Conservation (phyloP, 2,329 filamentous ascomycete species). For the Dothideomycetes sp. region DNA sequence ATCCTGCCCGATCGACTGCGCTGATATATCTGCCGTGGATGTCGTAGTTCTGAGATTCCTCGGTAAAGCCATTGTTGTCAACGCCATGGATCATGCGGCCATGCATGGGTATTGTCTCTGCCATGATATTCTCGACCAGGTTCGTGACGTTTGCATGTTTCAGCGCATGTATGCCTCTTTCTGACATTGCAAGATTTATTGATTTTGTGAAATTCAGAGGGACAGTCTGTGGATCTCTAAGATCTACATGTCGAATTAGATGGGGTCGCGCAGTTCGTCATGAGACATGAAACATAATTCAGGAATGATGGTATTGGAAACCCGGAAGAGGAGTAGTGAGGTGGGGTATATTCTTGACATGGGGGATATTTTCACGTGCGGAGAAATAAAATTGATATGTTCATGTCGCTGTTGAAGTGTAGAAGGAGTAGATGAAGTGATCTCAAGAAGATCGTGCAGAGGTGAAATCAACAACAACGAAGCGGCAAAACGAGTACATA, state of each 20-base stretch:
- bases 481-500: too few relatives aligned
- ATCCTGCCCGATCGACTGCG: slow-evolving; percentile 70
- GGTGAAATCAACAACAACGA: too few relatives aligned
- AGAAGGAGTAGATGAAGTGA: too few relatives aligned
- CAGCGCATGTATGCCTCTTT: slow-evolving; percentile 85
- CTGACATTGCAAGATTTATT: slow-evolving; percentile 93
- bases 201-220: slow-evolving; percentile 95
- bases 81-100: slow-evolving; percentile 91
- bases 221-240: slow-evolving; percentile 69
- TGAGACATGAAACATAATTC: too few relatives aligned
- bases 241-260: slow-evolving; percentile 64
- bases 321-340: too few relatives aligned
- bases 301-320: too few relatives aligned
- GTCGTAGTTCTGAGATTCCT: slow-evolving; percentile 82
- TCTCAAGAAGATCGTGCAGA: too few relatives aligned
- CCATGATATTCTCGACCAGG: slow-evolving; percentile 63
- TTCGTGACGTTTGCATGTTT: slow-evolving; percentile 53
- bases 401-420: too few relatives aligned
- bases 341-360: too few relatives aligned
- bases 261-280: too few relatives aligned
- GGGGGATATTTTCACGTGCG: too few relatives aligned
- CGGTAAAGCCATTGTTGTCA: slow-evolving; percentile 55
- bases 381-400: too few relatives aligned
- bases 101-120: slow-evolving; percentile 79
- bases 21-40: slow-evolving; percentile 72